Evolutionary conservation across 192 early-diverging fungal species (phyloP), one percentile per base, ranked within the genome.

Genomic region (Dispira parvispora): DNA sequence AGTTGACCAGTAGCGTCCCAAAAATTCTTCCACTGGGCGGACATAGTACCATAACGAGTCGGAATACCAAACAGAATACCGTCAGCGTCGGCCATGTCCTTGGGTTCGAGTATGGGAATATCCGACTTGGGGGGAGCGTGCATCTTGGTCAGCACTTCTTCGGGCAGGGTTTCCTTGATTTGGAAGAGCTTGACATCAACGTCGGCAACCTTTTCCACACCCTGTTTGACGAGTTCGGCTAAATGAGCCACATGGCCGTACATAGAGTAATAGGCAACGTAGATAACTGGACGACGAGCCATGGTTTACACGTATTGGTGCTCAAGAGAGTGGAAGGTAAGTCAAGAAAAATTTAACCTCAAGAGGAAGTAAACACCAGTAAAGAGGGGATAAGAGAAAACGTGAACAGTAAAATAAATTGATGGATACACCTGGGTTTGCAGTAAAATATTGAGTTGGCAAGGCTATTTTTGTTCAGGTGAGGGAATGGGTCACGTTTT

Each of bases 11-110:
- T 85, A 0, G 77, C 63, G 68, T 85, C 83, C 65, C 75, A 76
- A 76, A 84, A 82, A 45, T 82, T 62, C 75, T 87, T 88, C 64
- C 89, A 71, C 64, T 92, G 90, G 14, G 86, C 84, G 16, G 90
- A 78, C 18, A 79, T 61, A 8, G 62, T 68, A 42, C 90, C 88
- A 65, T 79, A 92, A 12, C 87, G 74, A 9, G 85, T 84, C 8
- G 83, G 77, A 71, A 82, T 67, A 18, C 86, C 86, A 62, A 88
- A 84, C 61, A 88, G 28, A 74, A 77, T 82, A 13, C 71, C 86
- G 69, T 88, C 86, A 45, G 79, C 78, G 45, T 82, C 77, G 43
- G 69, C 69, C n/a, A 88, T 69, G 20, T 82, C 61, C 12, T 69
- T 68, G 49, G 80, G 70, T 11, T 55, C 64, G 69, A 83, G 72